These are phyloP conservation scores for Pichia ethanolica DNA, from an alignment of 805 yeast genomes.

Conservation along the genomic window DNA sequence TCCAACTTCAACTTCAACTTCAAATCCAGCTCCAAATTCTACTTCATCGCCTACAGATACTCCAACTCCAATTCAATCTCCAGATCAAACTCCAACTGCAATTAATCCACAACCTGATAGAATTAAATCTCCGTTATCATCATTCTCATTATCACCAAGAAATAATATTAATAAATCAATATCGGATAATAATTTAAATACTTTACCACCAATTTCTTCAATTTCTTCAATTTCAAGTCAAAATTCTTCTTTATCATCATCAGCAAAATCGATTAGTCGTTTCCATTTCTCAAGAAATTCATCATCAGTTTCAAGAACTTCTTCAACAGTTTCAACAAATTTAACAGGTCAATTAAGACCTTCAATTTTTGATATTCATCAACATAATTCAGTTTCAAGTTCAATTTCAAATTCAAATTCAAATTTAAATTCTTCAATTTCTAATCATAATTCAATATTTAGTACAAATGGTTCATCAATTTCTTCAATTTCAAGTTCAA, in stretches of 20 bases:
- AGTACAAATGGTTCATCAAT: constrained; percentile 17
- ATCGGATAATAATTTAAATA: too few relatives aligned
- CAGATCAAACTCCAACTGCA: too few relatives aligned
- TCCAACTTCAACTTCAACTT: constrained; percentile 15
- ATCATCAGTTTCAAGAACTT: neutral
- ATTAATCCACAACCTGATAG: too few relatives aligned
- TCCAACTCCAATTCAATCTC: neutral
- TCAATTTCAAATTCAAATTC: too few relatives aligned
- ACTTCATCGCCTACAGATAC: neutral
- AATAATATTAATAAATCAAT: neutral
- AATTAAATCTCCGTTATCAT: neutral
- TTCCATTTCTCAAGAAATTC: constrained; percentile 4
- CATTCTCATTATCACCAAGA: neutral
- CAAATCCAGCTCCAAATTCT: constrained; percentile 2
- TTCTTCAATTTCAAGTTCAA: constrained; percentile 12
- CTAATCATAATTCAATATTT: constrained; percentile 23
- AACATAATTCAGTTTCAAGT: constrained; percentile 15
- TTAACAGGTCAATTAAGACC: constrained; percentile 12
- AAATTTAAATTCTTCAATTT: constrained; percentile 19
- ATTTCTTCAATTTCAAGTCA: constrained; percentile 10
- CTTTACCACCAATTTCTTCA: constrained; percentile 7
- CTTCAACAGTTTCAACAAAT: too few relatives aligned
- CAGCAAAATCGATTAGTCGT: neutral
- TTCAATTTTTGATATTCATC: constrained; percentile 12
- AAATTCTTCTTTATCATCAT: neutral